These are phyloP conservation scores for Papiliotrema nemorosa DNA, from an alignment of 1,284 basidiomycete species.

Conservation along the genomic window DNA sequence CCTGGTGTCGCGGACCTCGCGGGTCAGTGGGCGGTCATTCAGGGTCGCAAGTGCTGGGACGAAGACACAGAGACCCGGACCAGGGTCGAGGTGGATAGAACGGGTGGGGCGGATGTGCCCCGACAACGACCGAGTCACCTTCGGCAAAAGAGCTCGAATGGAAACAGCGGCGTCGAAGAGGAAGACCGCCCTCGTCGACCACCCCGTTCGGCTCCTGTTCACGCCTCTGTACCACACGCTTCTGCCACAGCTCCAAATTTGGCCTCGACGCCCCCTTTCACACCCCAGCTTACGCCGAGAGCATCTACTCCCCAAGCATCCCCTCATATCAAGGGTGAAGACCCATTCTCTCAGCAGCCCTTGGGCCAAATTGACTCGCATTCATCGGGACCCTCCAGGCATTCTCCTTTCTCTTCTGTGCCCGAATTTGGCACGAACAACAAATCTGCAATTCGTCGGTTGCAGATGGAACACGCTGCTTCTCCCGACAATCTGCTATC, in stretches of 20 bases:
- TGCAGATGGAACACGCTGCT: constrained; percentile 49
- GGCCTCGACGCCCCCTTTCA: constrained; percentile 5
- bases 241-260: constrained; percentile 17
- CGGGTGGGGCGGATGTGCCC: constrained; percentile 40
- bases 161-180: constrained; percentile 45
- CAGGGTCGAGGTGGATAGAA: constrained; percentile 41
- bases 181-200: constrained; percentile 37
- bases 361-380: constrained; percentile 2
- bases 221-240: constrained; percentile 13
- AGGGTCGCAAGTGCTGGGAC: constrained; percentile 59
- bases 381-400: constrained; percentile 48
- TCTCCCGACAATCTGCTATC: constrained; percentile 46
- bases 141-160: constrained; percentile 8
- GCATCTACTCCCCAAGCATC: neutral
- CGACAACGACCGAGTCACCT: neutral
- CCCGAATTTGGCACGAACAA: constrained; percentile 52
- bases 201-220: neutral
- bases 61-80: constrained; percentile 33
- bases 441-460: constrained; percentile 7
- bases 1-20: constrained; percentile 67
- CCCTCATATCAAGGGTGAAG: constrained; percentile 19
- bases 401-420: constrained; percentile 56
- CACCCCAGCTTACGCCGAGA: constrained; percentile 4
- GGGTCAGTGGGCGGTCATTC: constrained; percentile 83
- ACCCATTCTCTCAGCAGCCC: constrained; percentile 38